Evolutionary conservation across 78 protist genomes (phyloP).

Genomic region (Emiliania huxleyi): DNA sequence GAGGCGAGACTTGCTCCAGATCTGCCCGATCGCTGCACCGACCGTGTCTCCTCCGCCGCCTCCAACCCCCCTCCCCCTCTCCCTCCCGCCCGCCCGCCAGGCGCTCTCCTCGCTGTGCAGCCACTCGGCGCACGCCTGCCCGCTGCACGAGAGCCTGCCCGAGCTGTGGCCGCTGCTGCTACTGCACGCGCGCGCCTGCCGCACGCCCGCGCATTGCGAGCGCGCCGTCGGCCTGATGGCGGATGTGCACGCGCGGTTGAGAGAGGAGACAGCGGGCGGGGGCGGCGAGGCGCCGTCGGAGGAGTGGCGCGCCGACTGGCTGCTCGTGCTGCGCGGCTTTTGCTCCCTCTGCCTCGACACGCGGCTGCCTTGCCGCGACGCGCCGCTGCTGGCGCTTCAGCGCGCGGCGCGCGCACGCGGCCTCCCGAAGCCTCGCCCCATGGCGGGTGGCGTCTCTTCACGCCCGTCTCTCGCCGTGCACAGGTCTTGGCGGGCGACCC

Average conservation of each 20-base stretch:
- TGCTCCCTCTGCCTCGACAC: neutral
- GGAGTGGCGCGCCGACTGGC: neutral
- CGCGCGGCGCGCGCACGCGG: no score
- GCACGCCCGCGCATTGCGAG: neutral
- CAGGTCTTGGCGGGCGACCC: neutral
- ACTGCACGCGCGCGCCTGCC: neutral
- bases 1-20: no score
- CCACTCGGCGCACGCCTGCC: neutral
- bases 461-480: no score
- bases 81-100: no score
- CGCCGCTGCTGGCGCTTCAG: constrained; percentile 28
- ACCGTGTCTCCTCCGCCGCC: neutral
- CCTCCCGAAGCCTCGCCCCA: no score
- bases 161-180: neutral
- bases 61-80: no score
- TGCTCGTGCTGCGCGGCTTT: neutral
- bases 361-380: neutral
- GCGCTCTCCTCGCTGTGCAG: neutral
- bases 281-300: neutral
- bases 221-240: neutral
- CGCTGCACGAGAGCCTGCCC: neutral
- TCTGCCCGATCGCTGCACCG: neutral
- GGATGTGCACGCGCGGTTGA: neutral
- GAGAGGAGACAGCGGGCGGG: neutral
- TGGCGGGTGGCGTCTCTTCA: no score